Evolutionary conservation across 2,329 filamentous ascomycete genomes (phyloP), one percentile per base, ranked within the genome.

Genomic region (Balansia obtecta): DNA sequence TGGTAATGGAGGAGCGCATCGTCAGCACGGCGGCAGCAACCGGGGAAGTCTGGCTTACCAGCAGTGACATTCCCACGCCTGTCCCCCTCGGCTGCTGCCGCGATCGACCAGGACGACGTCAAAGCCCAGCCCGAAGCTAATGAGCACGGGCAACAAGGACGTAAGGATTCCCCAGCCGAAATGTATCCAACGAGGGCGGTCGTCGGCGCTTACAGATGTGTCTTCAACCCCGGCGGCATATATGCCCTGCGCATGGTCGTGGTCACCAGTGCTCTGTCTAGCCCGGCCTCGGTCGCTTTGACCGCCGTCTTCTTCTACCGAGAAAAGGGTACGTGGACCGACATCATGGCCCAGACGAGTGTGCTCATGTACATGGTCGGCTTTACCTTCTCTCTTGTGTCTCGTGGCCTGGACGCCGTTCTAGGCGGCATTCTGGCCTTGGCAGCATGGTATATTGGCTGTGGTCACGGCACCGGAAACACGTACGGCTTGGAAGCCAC

Each of bases 371-470:
- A 76, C 55, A 68, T 75, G 63, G 68, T 72, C 0, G 74, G 77
- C 48, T 76, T 77, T 40, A 68, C 67, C 0, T 71, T 72, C 46
- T 72, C 71, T 0, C 54, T 76, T 6, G 42, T 74, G 0, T 60
- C 65, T 1, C 65, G 74, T 20, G 56, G 60, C 0, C 48, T 67
- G 1, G 74, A 70, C 6, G 75, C 73, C 0, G 53, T 77, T 0
- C 52, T 72, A 10, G 74, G 74, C 0, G 74, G 74, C 13, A 56
- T 71, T 0, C 46, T 75, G 8, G 74, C 70, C 0, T 61, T 76
- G 56, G 58, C 71, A 0, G 67, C 67, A 1, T 77, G 74, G 74
- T 77, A 77, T 40, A 70, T 74, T 16, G 74, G 73, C 0, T 71
- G 74, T 1, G 74, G 72, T 0, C 57, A 58, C 27, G 74, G 74